phyloP scores from a whole-genome alignment of 1,284 basidiomycete species.

The Sporisorium scitamineum region DNA sequence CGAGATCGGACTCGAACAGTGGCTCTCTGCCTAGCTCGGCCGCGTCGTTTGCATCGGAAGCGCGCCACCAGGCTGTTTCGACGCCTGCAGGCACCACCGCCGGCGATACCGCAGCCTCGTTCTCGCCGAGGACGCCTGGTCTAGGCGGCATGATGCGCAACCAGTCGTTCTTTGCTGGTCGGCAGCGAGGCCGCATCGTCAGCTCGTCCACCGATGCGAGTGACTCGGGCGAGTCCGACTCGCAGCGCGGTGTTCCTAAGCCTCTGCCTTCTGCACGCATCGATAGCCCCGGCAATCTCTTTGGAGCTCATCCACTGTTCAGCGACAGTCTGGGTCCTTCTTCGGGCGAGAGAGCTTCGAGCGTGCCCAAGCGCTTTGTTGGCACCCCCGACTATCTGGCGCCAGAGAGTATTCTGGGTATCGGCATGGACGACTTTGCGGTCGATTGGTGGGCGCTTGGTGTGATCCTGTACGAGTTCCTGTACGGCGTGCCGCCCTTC shows the following conservation, averaged over 20 bases:
- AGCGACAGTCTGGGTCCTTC: constrained; percentile 56
- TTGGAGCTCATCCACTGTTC: constrained; percentile 53
- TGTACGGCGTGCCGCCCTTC: constrained; percentile 97
- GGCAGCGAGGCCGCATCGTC: constrained; percentile 47
- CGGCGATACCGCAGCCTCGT: constrained; percentile 51
- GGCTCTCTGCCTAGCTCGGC: constrained; percentile 49
- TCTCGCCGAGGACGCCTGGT: constrained; percentile 54
- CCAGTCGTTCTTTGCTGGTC: constrained; percentile 55
- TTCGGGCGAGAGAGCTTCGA: constrained; percentile 74
- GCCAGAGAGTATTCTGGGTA: constrained; percentile 93
- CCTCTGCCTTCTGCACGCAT: constrained; percentile 50
- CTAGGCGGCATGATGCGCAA: constrained; percentile 50
- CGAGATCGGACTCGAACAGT: constrained; percentile 33
- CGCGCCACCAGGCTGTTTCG: constrained; percentile 27
- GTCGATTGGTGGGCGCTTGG: constrained; percentile 99
- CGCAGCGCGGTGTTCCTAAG: constrained; percentile 33
- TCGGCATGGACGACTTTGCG: constrained; percentile 92
- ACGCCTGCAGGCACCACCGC: constrained; percentile 47
- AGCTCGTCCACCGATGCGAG: constrained; percentile 62
- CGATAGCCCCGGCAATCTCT: constrained; percentile 58
- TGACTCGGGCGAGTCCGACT: constrained; percentile 59
- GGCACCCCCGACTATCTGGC: constrained; percentile 97
- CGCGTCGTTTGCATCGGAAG: constrained; percentile 38
- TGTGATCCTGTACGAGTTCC: constrained; percentile 97
- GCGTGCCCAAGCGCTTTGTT: constrained; percentile 74